Base-by-base conservation (phyloP, 2,329 filamentous ascomycete genomes). In the Fusarium musae region DNA sequence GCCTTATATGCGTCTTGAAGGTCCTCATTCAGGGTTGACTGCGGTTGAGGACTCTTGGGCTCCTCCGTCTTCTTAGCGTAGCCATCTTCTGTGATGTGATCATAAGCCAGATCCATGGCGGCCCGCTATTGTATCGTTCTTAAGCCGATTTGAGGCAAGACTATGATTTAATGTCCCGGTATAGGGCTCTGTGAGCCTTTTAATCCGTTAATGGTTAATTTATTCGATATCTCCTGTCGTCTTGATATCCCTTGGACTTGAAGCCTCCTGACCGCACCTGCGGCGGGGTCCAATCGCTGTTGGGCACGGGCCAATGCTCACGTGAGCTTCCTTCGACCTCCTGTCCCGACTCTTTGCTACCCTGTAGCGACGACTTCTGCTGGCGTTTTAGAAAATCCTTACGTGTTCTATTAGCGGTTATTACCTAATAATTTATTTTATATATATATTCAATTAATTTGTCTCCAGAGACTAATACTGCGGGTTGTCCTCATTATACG, bases 1-100 rank as follows among this genome's bases (percentile, higher is more conserved):
- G 95, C 95, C 79, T 94, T 95, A 87, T 98, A 98, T 11, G 96
- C 96, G 83, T 98, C 94, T 83, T 97, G 94, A 72, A 99, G 88
- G 79, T 99, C 96, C 75, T 90, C 89, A 80, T 97, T 97, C 75
- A 99, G 88, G 59, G 92, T 89, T 63, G 84, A 81, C 73, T 86
- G 83, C 57, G 82, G 78, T 60, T 84, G 80, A 54, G 85, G 82
- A 47, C 85, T 83, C 47, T 85, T 83, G 42, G 78, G 62, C 72
- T 87, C 84, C 70, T 91, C 86, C 28, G 70, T 73, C 66, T 78
- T 77, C 77, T 90, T 88, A 43, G 89, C 86, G 70, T 93, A 88
- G 58, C 90, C 89, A 81, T 96, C 92, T 85, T 97, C 94, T 81
- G 94, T 92, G 78, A 98, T 97, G 83, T 97, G 95, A 80, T 99